Evolutionary conservation across 179 eudicot species (phyloP).

Genomic region (Camellia oleifera): DNA sequence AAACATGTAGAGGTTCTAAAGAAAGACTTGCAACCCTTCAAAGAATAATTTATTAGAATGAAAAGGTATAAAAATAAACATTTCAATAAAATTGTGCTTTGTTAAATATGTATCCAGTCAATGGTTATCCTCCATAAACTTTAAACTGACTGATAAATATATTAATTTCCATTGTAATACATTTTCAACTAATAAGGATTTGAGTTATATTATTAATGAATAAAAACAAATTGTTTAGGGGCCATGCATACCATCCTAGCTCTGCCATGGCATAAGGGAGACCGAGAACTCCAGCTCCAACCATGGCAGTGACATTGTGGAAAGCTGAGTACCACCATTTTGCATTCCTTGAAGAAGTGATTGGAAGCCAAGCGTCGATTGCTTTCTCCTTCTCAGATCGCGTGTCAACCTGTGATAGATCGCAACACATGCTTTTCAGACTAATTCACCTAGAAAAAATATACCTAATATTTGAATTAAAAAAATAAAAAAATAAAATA

Average conservation of each 20-base stretch:
- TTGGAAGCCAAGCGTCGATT: slow-evolving; percentile 25
- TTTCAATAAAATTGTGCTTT: no score
- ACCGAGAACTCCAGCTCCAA: slow-evolving; percentile 26
- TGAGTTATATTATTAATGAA: background rate
- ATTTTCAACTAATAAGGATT: background rate
- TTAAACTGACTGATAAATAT: background rate
- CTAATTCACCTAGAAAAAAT: background rate
- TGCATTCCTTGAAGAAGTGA: slow-evolving; percentile 24
- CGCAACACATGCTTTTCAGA: background rate
- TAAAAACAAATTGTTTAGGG: background rate
- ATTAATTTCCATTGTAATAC: background rate
- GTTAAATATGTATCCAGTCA: background rate
- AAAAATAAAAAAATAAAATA: no score
- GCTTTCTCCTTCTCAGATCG: slow-evolving; percentile 18
- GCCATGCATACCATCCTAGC: slow-evolving; percentile 23
- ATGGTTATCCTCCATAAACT: background rate
- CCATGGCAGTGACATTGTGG: slow-evolving; percentile 33
- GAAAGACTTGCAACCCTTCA: no score
- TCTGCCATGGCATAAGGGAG: slow-evolving; percentile 26
- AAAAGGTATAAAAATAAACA: no score
- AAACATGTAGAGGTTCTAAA: no score
- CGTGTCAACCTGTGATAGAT: slow-evolving; percentile 9
- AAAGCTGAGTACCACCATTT: slow-evolving; percentile 30
- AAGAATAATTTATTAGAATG: no score
- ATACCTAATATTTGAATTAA: no score